These are phyloP conservation scores for Verticillium klebahnii DNA, from an alignment of 2,329 filamentous ascomycete species.

Conservation along the genomic window DNA sequence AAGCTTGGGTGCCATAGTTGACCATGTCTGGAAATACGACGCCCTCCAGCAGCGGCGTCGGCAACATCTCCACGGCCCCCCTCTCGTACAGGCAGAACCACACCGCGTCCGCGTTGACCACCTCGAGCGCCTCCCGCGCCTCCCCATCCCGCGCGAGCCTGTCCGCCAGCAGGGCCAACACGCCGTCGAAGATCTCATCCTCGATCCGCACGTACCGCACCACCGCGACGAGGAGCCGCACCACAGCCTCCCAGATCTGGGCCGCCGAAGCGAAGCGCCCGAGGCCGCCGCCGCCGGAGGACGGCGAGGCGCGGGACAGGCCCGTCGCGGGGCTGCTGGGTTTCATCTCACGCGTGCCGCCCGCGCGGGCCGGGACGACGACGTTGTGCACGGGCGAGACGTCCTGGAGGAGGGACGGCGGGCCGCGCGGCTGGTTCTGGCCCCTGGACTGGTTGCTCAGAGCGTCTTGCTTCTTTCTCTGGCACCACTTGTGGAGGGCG, in stretches of 20 bases:
- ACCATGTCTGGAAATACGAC: slow-evolving; percentile 27
- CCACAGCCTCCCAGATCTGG: slow-evolving; percentile 60
- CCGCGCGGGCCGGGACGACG: slow-evolving; percentile 20
- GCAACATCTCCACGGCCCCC: slow-evolving; percentile 30
- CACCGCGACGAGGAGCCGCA: slow-evolving; percentile 56
- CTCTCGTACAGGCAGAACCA: slow-evolving; percentile 60
- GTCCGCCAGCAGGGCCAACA: slow-evolving; percentile 58
- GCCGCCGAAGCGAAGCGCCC: slow-evolving; percentile 57
- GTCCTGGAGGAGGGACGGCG: background rate
- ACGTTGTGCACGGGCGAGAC: slow-evolving; percentile 6
- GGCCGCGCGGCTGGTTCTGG: background rate
- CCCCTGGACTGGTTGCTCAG: background rate
- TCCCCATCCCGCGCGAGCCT: slow-evolving; percentile 38
- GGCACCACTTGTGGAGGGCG: slow-evolving; percentile 46
- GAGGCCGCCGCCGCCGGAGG: slow-evolving; percentile 31
- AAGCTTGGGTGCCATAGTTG: background rate
- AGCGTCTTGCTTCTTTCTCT: slow-evolving; percentile 35
- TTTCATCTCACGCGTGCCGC: slow-evolving; percentile 15
- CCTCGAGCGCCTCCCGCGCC: slow-evolving; percentile 55
- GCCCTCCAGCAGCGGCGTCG: slow-evolving; percentile 37
- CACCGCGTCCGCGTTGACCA: slow-evolving; percentile 68
- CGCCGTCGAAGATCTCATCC: slow-evolving; percentile 67
- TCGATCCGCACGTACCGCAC: slow-evolving; percentile 59
- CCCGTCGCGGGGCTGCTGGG: slow-evolving; percentile 2
- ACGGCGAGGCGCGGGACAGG: background rate